phyloP scores from a whole-genome alignment of 106 monocot genomes.

The Ottelia alismoides region DNA sequence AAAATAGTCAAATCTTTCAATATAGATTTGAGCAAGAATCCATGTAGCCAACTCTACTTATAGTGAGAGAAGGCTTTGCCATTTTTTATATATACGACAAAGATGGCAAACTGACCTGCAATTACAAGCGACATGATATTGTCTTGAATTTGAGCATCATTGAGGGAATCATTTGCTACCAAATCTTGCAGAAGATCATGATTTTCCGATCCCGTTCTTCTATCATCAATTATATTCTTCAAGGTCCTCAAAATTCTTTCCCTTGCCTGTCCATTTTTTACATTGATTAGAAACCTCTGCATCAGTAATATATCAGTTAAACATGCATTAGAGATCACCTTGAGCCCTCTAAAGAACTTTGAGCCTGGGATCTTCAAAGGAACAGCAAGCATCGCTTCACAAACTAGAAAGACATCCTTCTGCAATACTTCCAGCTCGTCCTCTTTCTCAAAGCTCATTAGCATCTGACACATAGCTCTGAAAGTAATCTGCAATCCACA shows the following conservation, averaged over 20 bases:
- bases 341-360: slow-evolving; percentile 47
- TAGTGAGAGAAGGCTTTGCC: too few relatives aligned
- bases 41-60: too few relatives aligned
- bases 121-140: slow-evolving; percentile 76
- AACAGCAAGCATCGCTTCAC: slow-evolving; percentile 64
- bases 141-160: slow-evolving; percentile 48
- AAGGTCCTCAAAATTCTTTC: slow-evolving; percentile 41
- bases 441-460: slow-evolving; percentile 41
- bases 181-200: slow-evolving; percentile 52
- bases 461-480: slow-evolving; percentile 61
- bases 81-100: too few relatives aligned
- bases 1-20: too few relatives aligned
- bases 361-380: slow-evolving; percentile 51
- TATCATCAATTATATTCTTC: slow-evolving; percentile 22
- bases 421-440: slow-evolving; percentile 31
- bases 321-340: slow-evolving; percentile 21
- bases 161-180: slow-evolving; percentile 19
- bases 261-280: slow-evolving; percentile 54
- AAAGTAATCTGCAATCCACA: slow-evolving; percentile 40
- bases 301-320: too few relatives aligned
- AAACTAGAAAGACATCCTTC: slow-evolving; percentile 45
- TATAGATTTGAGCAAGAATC: too few relatives aligned
- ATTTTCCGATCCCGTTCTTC: slow-evolving; percentile 17
- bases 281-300: too few relatives aligned
- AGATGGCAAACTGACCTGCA: slow-evolving; percentile 42